A percentile compares a stretch with the other conserved stretches of the same genome.
Evolutionary conservation across 768 basidiomycete genomes (phyloP).

Genomic region (Tylopilus intermedius): DNA sequence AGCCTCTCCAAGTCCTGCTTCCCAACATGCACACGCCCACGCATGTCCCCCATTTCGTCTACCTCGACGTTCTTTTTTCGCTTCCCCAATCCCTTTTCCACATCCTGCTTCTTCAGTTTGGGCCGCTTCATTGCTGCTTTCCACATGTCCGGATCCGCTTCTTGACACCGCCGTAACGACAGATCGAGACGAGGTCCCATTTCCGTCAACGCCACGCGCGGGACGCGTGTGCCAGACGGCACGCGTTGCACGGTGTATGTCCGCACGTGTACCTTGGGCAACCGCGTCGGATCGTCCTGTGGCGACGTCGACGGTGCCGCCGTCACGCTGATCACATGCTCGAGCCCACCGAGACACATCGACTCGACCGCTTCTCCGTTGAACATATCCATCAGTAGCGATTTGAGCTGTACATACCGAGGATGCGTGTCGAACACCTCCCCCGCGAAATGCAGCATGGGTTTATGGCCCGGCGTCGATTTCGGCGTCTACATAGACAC

Average conservation of each 20-base stretch:
- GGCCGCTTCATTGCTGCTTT: conserved; percentile 79
- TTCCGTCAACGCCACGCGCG: conserved; percentile 74
- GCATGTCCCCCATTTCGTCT: conserved; percentile 96
- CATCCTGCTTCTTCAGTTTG: conserved; percentile 82
- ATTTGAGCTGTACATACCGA: conserved; percentile 87
- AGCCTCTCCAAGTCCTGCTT: conserved; percentile 84
- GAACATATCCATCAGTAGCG: conserved; percentile 85
- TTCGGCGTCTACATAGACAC: conserved; percentile 55
- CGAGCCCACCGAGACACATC: conserved; percentile 78
- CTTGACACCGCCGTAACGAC: conserved; percentile 64
- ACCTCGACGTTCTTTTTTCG: conserved; percentile 93
- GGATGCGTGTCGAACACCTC: conserved; percentile 94
- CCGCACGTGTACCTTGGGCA: conserved; percentile 87
- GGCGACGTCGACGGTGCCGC: conserved; percentile 56
- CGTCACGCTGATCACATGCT: conserved; percentile 82
- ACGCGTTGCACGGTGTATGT: conserved; percentile 75
- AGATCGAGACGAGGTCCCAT: conserved; percentile 94
- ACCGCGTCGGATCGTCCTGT: conserved; percentile 37
- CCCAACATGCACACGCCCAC: conserved; percentile 83
- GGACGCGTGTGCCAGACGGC: conserved; percentile 72
- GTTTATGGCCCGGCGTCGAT: conserved; percentile 84
- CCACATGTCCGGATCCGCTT: conserved; percentile 72
- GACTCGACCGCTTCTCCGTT: conserved; percentile 81
- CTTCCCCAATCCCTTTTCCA: conserved; percentile 86
- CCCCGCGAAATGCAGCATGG: conserved; percentile 93